Evolutionary conservation across 2,329 filamentous ascomycete genomes (phyloP).

Genomic region (Aspergillus puulaauensis): DNA sequence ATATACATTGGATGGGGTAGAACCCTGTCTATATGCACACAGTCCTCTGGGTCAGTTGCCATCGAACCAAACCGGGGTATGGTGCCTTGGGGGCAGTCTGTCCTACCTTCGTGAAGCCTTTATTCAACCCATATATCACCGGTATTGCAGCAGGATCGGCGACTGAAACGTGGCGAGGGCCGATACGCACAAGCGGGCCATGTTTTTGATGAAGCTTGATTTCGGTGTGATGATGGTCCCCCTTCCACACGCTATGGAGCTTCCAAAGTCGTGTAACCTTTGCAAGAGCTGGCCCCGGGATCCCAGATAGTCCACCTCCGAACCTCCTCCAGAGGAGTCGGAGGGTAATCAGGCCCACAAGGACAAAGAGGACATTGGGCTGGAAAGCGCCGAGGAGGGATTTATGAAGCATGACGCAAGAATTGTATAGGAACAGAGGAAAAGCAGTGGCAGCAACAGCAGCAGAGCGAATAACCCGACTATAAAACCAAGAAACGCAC

Average conservation of each 20-base stretch:
- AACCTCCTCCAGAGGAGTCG: background rate
- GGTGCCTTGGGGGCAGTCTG: background rate
- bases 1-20: constrained; percentile 1
- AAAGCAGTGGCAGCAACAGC: too few species aligned
- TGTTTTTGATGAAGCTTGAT: background rate
- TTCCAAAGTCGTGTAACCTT: background rate
- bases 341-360: background rate
- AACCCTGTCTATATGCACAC: background rate
- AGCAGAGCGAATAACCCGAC: too few species aligned
- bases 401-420: too few species aligned
- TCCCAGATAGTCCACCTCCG: background rate
- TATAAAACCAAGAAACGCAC: too few species aligned
- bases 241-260: constrained; percentile 1
- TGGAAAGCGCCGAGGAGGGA: too few species aligned
- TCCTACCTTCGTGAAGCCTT: background rate
- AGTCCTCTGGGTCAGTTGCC: background rate
- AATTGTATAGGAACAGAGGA: too few species aligned
- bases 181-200: background rate
- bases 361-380: background rate
- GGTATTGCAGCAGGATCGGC: background rate
- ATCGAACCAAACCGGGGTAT: background rate
- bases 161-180: background rate
- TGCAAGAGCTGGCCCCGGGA: background rate
- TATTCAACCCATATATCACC: background rate
- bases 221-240: background rate